phyloP scores from a whole-genome alignment of 441 rosid species.

The Omphalea diandra region DNA sequence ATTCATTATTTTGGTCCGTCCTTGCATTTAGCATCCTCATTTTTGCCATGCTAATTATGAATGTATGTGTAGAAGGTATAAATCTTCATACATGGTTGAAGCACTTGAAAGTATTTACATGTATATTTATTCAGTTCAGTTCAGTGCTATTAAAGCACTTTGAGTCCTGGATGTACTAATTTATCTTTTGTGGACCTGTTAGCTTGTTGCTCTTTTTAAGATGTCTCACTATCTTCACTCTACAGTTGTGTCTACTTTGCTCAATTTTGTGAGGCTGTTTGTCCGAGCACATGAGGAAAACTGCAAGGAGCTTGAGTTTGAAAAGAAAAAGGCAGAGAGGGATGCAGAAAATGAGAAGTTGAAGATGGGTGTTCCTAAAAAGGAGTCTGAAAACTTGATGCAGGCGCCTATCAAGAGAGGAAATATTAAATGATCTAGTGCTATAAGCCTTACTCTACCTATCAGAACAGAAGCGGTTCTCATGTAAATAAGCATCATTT shows the following conservation, averaged over 20 bases:
- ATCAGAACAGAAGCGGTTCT: conserved; percentile 20
- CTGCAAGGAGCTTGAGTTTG: conserved; percentile 70
- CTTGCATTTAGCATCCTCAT: too few relatives aligned
- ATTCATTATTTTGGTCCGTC: too few relatives aligned
- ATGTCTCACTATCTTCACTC: conserved; percentile 18
- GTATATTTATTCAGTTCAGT: too few relatives aligned
- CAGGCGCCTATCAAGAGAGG: conserved; percentile 24
- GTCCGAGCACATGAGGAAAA: conserved; percentile 77
- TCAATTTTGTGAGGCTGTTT: conserved; percentile 79
- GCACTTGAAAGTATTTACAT: too few relatives aligned
- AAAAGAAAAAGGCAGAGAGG: conserved; percentile 65
- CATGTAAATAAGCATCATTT: not conserved
- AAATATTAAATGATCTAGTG: conserved; percentile 26
- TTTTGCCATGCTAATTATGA: too few relatives aligned
- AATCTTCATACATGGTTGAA: too few relatives aligned
- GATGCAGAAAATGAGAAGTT: conserved; percentile 51
- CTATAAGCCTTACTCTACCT: conserved; percentile 10
- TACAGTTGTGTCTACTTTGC: conserved; percentile 86
- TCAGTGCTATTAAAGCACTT: too few relatives aligned
- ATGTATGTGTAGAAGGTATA: too few relatives aligned
- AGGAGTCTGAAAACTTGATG: conserved; percentile 24
- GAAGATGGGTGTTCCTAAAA: conserved; percentile 33
- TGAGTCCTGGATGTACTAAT: too few relatives aligned
- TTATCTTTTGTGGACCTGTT: too few relatives aligned
- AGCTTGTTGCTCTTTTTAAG: too few relatives aligned